Evolutionary conservation across 768 basidiomycete species (phyloP).

Genomic region (Mycena epipterygia): DNA sequence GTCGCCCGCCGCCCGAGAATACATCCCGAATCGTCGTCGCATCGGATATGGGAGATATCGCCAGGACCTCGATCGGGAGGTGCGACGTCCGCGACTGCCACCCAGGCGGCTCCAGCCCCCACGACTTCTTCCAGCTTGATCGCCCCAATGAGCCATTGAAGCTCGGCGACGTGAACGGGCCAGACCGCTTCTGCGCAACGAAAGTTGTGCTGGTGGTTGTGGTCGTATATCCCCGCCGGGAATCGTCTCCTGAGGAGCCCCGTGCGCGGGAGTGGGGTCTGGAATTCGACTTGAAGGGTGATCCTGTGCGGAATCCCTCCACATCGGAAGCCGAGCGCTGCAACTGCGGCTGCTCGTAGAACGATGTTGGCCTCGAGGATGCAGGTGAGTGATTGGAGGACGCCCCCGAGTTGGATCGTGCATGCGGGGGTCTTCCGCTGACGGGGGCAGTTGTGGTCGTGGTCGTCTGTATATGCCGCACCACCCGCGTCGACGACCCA

Average conservation of each 20-base stretch:
- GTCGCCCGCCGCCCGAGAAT: slow-evolving; percentile 77
- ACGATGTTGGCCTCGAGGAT: slow-evolving; percentile 84
- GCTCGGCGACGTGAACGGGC: slow-evolving; percentile 68
- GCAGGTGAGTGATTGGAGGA: slow-evolving; percentile 83
- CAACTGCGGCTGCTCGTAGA: slow-evolving; percentile 65
- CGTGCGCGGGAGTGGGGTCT: slow-evolving; percentile 64
- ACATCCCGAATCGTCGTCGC: slow-evolving; percentile 78
- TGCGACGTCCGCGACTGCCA: slow-evolving; percentile 81
- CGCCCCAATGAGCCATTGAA: slow-evolving; percentile 65
- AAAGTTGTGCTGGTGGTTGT: slow-evolving; percentile 67
- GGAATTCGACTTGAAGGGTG: slow-evolving; percentile 70
- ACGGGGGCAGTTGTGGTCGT: slow-evolving; percentile 38
- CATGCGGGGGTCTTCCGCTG: slow-evolving; percentile 62
- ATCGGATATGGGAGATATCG: slow-evolving; percentile 70
- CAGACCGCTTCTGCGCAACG: slow-evolving; percentile 85
- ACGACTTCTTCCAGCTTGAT: slow-evolving; percentile 91
- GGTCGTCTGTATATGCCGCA: slow-evolving; percentile 69
- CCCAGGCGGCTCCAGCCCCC: slow-evolving; percentile 90
- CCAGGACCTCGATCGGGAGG: slow-evolving; percentile 82
- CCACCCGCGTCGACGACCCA: slow-evolving; percentile 85
- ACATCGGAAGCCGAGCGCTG: slow-evolving; percentile 64
- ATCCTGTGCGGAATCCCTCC: slow-evolving; percentile 72
- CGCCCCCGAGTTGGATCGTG: slow-evolving; percentile 80
- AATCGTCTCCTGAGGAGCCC: slow-evolving; percentile 46
- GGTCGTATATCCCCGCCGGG: slow-evolving; percentile 42